A percentile compares a stretch with the other conserved stretches of the same genome.
Evolutionary conservation across 257 asterid species (phyloP).

Genomic region (Salvia miltiorrhiza): DNA sequence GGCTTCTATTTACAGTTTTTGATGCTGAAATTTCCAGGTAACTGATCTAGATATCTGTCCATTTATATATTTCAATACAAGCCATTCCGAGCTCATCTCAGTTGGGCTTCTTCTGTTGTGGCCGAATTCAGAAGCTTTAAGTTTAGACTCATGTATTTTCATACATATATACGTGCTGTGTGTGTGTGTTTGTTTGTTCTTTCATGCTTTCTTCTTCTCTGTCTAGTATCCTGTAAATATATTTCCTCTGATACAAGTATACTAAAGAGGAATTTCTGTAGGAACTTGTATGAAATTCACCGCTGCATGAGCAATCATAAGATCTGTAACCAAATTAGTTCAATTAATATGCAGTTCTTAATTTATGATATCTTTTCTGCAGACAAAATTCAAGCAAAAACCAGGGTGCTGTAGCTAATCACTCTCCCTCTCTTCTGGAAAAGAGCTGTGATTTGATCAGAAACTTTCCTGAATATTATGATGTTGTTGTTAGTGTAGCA

Average conservation of each 20-base stretch:
- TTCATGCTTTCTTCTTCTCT: slow-evolving; percentile 8
- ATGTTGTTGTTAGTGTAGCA: slow-evolving; percentile 99
- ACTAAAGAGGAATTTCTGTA: slow-evolving; percentile 16
- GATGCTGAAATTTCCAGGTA: slow-evolving; percentile 98
- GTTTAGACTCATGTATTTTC: slow-evolving; percentile 10
- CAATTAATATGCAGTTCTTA: background rate
- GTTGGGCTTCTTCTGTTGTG: slow-evolving; percentile 8
- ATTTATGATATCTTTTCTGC: slow-evolving; percentile 28
- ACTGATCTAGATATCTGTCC: slow-evolving; percentile 16
- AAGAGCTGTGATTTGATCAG: slow-evolving; percentile 95
- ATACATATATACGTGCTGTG: background rate
- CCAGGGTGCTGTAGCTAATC: slow-evolving; percentile 46
- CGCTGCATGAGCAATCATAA: slow-evolving; percentile 5
- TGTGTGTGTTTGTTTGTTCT: background rate
- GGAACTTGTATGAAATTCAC: slow-evolving; percentile 14
- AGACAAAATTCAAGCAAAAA: slow-evolving; percentile 72
- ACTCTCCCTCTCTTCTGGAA: slow-evolving; percentile 64
- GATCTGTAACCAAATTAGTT: background rate
- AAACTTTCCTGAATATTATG: slow-evolving; percentile 90
- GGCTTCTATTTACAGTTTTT: slow-evolving; percentile 98
- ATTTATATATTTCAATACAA: slow-evolving; percentile 1
- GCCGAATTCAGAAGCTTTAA: background rate
- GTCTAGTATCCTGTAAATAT: slow-evolving; percentile 3
- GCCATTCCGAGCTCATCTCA: slow-evolving; percentile 8
- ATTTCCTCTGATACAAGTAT: slow-evolving; percentile 10